Base-by-base conservation (phyloP, 1,284 basidiomycete species). In the Salmacisia buchloeana region DNA sequence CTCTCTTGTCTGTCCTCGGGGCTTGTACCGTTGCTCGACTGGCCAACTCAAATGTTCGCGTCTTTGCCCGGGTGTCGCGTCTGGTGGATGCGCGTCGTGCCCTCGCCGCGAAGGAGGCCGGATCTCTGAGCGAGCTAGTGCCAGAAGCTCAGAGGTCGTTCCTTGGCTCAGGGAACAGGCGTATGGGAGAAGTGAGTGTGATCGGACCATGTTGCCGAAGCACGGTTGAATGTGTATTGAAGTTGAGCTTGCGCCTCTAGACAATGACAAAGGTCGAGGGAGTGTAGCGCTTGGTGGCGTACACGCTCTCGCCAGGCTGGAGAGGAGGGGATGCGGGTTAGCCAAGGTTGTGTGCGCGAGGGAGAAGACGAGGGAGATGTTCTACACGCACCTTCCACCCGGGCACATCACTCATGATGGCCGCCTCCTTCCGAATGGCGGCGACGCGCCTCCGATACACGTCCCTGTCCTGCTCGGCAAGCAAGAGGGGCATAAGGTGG, bases 371-470 rank as follows among this genome's bases (percentile, higher is more conserved):
- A 58, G 6, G 7, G 13, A 9, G 21, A 58, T 6, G 25, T 18
- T 7, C 13, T 9, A 15, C n/a, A 74, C 70, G 59, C 63, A 75
- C 73, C 67, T 78, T 75, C 94, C 94, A 98, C 61, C 87, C 91
- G 61, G 85, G 85, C 41, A 97, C 92, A 76, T 93, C 90, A 83
- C 91, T 91, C 94, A 98, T 98, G 77, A 97, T 92, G 83, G 88
- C 89, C 82, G 85, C 86, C 82, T 98, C 94, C 61, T 92, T 83
- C 58, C 83, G 88, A 63, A 89, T 58, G 57, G 88, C 87, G n/a
- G 92, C 92, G 75, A 88, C 85, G 75, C 88, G 83, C 59, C 92
- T 86, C 71, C 92, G 85, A 84, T 90, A 94, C 58, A 85, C 84
- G 80, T 94, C 92, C 64, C 94, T 88, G 83, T 98, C 94, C 15